A percentile compares a stretch with the other conserved stretches of the same genome.
These are phyloP conservation scores for Trypanosoma grayi DNA, from an alignment of 208 protist species.

Conservation along the genomic window DNA sequence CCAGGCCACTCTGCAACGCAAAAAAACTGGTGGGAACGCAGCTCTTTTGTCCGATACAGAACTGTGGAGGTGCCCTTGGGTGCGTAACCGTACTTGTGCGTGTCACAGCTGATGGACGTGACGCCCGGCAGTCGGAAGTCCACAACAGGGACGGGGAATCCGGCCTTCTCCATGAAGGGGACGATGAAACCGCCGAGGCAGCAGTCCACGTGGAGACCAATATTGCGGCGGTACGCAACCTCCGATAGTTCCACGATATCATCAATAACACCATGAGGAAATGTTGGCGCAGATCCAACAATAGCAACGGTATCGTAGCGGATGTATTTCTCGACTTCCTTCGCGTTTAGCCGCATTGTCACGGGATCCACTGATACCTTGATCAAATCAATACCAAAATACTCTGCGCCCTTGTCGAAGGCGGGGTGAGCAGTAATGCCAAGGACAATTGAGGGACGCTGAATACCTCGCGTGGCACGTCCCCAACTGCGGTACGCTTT, in stretches of 20 bases:
- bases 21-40: constrained; percentile 95
- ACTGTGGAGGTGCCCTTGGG: constrained; percentile 97
- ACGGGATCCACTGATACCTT: constrained; percentile 85
- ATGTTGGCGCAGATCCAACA: constrained; percentile 95
- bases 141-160: constrained; percentile 82
- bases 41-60: constrained; percentile 87
- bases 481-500: constrained; percentile 96
- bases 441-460: constrained; percentile 88
- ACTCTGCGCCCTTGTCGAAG: constrained; percentile 97
- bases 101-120: constrained; percentile 98
- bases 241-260: constrained; percentile 85
- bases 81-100: constrained; percentile 99
- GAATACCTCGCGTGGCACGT: constrained; percentile 75
- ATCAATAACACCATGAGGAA: constrained; percentile 95
- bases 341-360: constrained; percentile 78
- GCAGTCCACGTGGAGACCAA: constrained; percentile 98
- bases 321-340: constrained; percentile 88
- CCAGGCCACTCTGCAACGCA: constrained; percentile 95
- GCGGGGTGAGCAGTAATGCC: constrained; percentile 95
- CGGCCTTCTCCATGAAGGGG: constrained; percentile 94
- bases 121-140: constrained; percentile 97
- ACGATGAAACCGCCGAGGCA: constrained; percentile 98
- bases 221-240: constrained; percentile 80
- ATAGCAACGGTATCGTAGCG: constrained; percentile 94
- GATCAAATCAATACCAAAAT: constrained; percentile 95